phyloP scores from a whole-genome alignment of 805 yeast genomes.

The Yamadazyma laniorum region DNA sequence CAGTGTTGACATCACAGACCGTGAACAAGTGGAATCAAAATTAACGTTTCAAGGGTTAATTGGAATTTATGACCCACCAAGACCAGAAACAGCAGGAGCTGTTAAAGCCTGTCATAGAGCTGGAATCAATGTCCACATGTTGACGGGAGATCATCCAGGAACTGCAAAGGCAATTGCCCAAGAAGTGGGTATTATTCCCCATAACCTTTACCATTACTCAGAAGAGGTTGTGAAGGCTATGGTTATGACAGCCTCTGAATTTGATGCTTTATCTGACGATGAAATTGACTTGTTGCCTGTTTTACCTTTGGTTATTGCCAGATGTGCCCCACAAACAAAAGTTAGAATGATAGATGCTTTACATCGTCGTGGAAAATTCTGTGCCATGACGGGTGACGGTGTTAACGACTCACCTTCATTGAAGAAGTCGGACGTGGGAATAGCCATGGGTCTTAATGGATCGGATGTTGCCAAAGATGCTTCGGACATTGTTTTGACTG shows the following conservation, averaged over 20 bases:
- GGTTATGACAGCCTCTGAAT: slow-evolving; percentile 39
- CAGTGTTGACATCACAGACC: slow-evolving; percentile 19
- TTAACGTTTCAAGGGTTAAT: slow-evolving; percentile 64
- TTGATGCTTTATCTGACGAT: slow-evolving; percentile 30
- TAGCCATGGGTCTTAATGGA: slow-evolving; percentile 78
- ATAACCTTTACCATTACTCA: slow-evolving; percentile 33
- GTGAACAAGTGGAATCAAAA: slow-evolving; percentile 47
- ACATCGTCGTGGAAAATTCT: slow-evolving; percentile 36
- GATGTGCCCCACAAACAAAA: slow-evolving; percentile 43
- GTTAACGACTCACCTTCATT: slow-evolving; percentile 79
- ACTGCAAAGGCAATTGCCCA: slow-evolving; percentile 79
- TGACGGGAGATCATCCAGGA: slow-evolving; percentile 78
- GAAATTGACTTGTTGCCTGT: slow-evolving; percentile 37
- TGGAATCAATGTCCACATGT: slow-evolving; percentile 77
- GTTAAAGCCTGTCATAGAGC: slow-evolving; percentile 69
- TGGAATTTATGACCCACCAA: slow-evolving; percentile 81
- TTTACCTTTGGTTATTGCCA: slow-evolving; percentile 39
- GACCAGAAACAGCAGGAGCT: slow-evolving; percentile 63
- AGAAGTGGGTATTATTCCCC: slow-evolving; percentile 75
- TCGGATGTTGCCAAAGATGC: slow-evolving; percentile 87
- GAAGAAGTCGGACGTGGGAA: slow-evolving; percentile 77
- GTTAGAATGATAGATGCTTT: slow-evolving; percentile 43
- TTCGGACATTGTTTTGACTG: slow-evolving; percentile 67
- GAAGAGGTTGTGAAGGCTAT: slow-evolving; percentile 33
- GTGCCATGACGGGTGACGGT: slow-evolving; percentile 58